These are phyloP conservation scores for Alternaria gaisen DNA, from an alignment of 2,329 filamentous ascomycete genomes.

Conservation along the genomic window DNA sequence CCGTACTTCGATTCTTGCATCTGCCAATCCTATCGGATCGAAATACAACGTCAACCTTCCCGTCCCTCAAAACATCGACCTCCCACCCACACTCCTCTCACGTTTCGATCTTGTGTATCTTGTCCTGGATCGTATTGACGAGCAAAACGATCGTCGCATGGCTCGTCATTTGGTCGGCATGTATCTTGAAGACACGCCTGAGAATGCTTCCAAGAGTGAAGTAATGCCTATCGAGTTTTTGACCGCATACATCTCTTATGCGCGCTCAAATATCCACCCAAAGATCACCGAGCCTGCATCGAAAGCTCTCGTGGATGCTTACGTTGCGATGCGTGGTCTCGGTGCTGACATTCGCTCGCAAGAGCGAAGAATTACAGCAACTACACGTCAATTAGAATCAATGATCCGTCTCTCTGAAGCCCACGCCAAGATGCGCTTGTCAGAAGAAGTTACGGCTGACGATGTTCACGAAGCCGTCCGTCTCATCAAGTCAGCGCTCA, in stretches of 20 bases:
- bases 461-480: constrained; percentile 93
- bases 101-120: constrained; percentile 98
- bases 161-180: constrained; percentile 94
- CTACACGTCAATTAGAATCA: constrained; percentile 93
- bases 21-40: constrained; percentile 96
- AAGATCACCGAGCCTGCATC: constrained; percentile 80
- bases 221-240: constrained; percentile 90
- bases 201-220: constrained; percentile 80
- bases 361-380: constrained; percentile 97
- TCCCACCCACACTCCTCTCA: constrained; percentile 92
- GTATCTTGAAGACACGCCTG: constrained; percentile 94
- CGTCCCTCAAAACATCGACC: constrained; percentile 96
- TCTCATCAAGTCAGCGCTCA: constrained; percentile 91
- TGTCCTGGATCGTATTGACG: constrained; percentile 92
- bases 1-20: constrained; percentile 92
- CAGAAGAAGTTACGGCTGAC: constrained; percentile 74
- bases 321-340: constrained; percentile 94
- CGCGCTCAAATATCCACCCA: constrained; percentile 85
- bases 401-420: constrained; percentile 98
- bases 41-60: constrained; percentile 96
- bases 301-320: constrained; percentile 83
- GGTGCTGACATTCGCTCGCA: constrained; percentile 75
- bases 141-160: constrained; percentile 85
- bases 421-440: constrained; percentile 96
- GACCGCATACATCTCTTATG: constrained; percentile 96